Conservation (phyloP, 2,329 filamentous ascomycete species). For the Xylariales sp. region DNA sequence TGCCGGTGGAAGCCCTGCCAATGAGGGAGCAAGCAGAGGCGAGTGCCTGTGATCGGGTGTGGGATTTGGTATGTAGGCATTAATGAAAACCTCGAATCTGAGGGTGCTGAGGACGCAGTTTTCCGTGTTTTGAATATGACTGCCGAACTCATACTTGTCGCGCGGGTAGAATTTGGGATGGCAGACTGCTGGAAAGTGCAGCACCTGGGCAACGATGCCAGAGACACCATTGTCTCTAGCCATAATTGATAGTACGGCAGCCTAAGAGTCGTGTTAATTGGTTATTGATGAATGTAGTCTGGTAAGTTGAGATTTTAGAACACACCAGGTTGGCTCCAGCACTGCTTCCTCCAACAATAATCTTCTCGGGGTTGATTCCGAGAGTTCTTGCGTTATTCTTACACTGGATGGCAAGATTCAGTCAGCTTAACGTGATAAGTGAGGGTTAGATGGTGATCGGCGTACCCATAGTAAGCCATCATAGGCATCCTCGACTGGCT, state of each 20-base stretch:
- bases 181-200: slow-evolving; percentile 35
- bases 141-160: slow-evolving; percentile 35
- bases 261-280: slow-evolving; percentile 11
- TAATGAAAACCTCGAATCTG: slow-evolving; percentile 24
- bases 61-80: slow-evolving; percentile 27
- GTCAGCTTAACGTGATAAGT: not conserved
- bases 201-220: slow-evolving; percentile 35
- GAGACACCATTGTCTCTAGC: slow-evolving; percentile 29
- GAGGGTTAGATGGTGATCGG: not conserved
- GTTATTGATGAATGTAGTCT: not conserved
- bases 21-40: slow-evolving; percentile 32
- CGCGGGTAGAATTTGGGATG: slow-evolving; percentile 34
- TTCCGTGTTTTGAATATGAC: slow-evolving; percentile 31
- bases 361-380: slow-evolving; percentile 33
- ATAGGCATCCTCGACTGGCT: slow-evolving; percentile 62
- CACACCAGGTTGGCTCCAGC: slow-evolving; percentile 33
- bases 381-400: slow-evolving; percentile 31
- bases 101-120: slow-evolving; percentile 33
- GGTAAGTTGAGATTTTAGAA: not conserved
- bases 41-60: slow-evolving; percentile 33
- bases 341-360: slow-evolving; percentile 35
- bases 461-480: slow-evolving; percentile 58
- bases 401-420: slow-evolving; percentile 25
- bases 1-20: slow-evolving; percentile 30
- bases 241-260: slow-evolving; percentile 22